A percentile compares a stretch with the other conserved stretches of the same genome.
These are phyloP conservation scores for Thalassiosira mediterranea DNA, from an alignment of 352 stramenopile genomes.

Conservation along the genomic window DNA sequence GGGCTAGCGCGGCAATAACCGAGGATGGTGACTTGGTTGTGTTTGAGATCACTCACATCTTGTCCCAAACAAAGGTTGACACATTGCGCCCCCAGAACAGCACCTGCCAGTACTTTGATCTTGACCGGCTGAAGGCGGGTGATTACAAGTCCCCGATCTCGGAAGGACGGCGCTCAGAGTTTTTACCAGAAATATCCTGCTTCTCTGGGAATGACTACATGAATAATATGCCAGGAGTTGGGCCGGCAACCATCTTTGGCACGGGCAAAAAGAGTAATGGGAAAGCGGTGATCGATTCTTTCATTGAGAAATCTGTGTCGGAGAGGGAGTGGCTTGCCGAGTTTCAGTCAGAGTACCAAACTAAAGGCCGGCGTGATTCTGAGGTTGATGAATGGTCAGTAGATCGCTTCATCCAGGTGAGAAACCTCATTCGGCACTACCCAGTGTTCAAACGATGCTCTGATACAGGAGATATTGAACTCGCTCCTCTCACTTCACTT, in stretches of 20 bases:
- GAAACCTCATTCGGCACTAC: slow-evolving; percentile 11
- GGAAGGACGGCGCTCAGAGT: neutral
- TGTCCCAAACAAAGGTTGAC: slow-evolving; percentile 15
- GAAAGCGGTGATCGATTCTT: slow-evolving; percentile 9
- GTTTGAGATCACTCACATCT: slow-evolving; percentile 1
- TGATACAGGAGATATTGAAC: neutral
- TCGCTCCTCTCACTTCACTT: slow-evolving; percentile 3
- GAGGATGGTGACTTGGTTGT: slow-evolving; percentile 23
- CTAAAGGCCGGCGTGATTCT: neutral
- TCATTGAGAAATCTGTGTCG: neutral
- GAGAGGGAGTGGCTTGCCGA: neutral
- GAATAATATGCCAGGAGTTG: neutral
- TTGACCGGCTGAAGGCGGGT: neutral
- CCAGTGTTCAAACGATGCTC: slow-evolving; percentile 5
- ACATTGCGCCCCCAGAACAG: neutral
- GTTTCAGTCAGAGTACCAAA: too few species aligned
- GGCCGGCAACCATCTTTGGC: slow-evolving; percentile 9
- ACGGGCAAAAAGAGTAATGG: neutral
- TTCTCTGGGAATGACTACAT: slow-evolving; percentile 12
- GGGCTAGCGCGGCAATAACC: slow-evolving; percentile 10
- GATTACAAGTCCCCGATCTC: neutral
- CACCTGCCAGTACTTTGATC: neutral
- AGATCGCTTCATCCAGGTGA: neutral
- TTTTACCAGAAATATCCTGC: slow-evolving; percentile 12
- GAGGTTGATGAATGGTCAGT: neutral